These are phyloP conservation scores for Asterionellopsis glacialis DNA, from an alignment of 108 stramenopile genomes.

Conservation along the genomic window DNA sequence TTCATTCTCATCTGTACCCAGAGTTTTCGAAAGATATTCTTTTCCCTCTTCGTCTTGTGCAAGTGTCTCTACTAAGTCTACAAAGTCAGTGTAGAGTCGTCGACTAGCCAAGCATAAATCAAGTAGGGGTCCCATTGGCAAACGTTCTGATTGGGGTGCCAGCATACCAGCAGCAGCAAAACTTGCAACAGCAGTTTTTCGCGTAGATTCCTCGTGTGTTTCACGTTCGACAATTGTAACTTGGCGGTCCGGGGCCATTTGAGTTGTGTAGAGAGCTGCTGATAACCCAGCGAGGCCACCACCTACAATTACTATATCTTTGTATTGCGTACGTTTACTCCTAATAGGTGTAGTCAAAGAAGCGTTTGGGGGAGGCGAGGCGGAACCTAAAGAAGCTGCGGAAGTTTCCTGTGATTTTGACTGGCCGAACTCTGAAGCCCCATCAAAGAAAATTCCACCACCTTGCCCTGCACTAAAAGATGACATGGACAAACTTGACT, in stretches of 20 bases:
- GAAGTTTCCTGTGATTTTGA: neutral
- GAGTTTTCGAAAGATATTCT: slow-evolving; percentile 36
- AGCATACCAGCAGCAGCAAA: slow-evolving; percentile 85
- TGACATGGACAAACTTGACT: neutral
- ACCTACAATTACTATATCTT: slow-evolving; percentile 73
- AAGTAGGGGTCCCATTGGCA: slow-evolving; percentile 75
- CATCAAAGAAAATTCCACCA: slow-evolving; percentile 10
- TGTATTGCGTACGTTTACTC: slow-evolving; percentile 6
- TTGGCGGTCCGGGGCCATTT: slow-evolving; percentile 60
- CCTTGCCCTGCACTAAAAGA: neutral
- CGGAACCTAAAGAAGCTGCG: neutral
- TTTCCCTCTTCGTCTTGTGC: slow-evolving; percentile 55
- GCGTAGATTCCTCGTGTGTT: slow-evolving; percentile 9
- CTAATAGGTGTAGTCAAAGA: neutral
- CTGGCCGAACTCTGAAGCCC: neutral
- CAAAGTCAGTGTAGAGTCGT: slow-evolving; percentile 71
- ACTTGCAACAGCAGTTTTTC: slow-evolving; percentile 34
- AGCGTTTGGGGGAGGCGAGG: neutral
- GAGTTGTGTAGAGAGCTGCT: slow-evolving; percentile 53
- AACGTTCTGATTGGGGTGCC: slow-evolving; percentile 85
- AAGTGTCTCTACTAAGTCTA: slow-evolving; percentile 51
- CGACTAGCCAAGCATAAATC: slow-evolving; percentile 77
- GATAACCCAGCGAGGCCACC: slow-evolving; percentile 79
- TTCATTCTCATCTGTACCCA: slow-evolving; percentile 2
- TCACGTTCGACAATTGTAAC: slow-evolving; percentile 67